These are phyloP conservation scores for Ilyonectria mors-panacis DNA, from an alignment of 2,329 filamentous ascomycete species.

Conservation along the genomic window DNA sequence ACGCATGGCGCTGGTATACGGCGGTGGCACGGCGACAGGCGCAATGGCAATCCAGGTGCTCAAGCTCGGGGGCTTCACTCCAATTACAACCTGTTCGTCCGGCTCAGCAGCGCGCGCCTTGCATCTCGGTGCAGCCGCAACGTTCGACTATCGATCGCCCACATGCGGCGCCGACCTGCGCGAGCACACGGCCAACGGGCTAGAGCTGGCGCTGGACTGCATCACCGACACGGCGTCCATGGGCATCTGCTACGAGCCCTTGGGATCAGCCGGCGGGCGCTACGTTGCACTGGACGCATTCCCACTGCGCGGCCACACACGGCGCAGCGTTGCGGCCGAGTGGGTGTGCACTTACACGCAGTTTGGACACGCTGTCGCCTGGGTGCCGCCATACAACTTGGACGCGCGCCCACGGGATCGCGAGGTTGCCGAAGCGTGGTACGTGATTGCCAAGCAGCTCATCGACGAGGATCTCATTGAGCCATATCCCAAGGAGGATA, in stretches of 20 bases:
- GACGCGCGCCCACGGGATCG: conserved; percentile 22
- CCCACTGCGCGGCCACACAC: conserved; percentile 42
- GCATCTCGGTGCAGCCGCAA: conserved; percentile 14
- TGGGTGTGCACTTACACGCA: conserved; percentile 41
- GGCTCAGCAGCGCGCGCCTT: conserved; percentile 10
- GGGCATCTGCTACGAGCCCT: conserved; percentile 35
- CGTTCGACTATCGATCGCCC: conserved; percentile 26
- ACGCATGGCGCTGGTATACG: conserved; percentile 22
- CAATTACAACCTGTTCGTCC: conserved; percentile 25
- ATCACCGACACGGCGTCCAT: conserved; percentile 32
- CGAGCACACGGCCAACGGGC: conserved; percentile 22
- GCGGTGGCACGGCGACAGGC: conserved; percentile 26
- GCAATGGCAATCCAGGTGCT: conserved; percentile 29
- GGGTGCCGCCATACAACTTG: conserved; percentile 30
- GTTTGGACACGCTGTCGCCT: conserved; percentile 31
- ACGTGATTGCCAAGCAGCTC: conserved; percentile 22
- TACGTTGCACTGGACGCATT: conserved; percentile 43
- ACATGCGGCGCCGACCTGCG: conserved; percentile 23
- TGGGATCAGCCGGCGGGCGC: conserved; percentile 30
- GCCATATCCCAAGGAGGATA: conserved; percentile 27
- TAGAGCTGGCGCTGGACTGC: conserved; percentile 24
- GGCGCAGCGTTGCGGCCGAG: conserved; percentile 38
- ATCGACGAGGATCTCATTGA: conserved; percentile 21
- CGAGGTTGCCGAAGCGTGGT: conserved; percentile 25
- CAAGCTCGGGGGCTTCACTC: conserved; percentile 22